Evolutionary conservation across 1,284 basidiomycete genomes (phyloP).

Genomic region (Chalciporus sp.): DNA sequence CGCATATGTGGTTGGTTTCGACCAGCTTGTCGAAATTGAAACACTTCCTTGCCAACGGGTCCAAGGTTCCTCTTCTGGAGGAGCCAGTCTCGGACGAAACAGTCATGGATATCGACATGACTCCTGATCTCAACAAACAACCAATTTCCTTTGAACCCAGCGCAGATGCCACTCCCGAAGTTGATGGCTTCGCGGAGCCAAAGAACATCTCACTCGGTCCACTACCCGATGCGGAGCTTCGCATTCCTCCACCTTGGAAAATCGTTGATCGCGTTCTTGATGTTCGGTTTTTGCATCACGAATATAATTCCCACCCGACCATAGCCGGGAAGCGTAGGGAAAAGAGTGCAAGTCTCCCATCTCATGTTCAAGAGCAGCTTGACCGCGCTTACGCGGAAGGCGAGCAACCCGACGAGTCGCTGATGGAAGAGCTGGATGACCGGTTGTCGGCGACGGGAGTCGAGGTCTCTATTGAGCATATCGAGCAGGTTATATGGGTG

Average conservation of each 20-base stretch:
- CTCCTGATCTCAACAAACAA: conserved; percentile 34
- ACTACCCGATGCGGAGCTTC: conserved; percentile 61
- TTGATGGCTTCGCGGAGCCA: conserved; percentile 29
- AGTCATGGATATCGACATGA: conserved; percentile 34
- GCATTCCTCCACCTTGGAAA: conserved; percentile 76
- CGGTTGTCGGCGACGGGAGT: conserved; percentile 56
- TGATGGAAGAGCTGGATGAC: conserved; percentile 57
- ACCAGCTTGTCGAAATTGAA: conserved; percentile 64
- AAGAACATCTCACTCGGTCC: conserved; percentile 32
- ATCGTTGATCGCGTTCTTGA: conserved; percentile 83
- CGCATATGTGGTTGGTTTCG: conserved; percentile 85
- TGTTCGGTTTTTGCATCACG: conserved; percentile 59
- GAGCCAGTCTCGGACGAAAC: conserved; percentile 42
- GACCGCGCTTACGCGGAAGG: conserved; percentile 53
- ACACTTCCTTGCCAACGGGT: conserved; percentile 74
- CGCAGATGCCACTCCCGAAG: conserved; percentile 41
- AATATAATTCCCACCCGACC: conserved; percentile 1
- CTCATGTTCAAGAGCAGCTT: conserved; percentile 35
- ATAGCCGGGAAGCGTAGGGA: conserved; percentile 24
- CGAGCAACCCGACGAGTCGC: conserved; percentile 52
- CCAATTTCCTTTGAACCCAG: conserved; percentile 38
- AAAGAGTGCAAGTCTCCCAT: conserved; percentile 23
- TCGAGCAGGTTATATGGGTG: conserved; percentile 69
- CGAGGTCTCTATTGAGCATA: conserved; percentile 52
- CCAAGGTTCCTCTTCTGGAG: conserved; percentile 67